Percentiles rank a stretch among this genome's conserved stretches.
Evolutionary conservation across 768 basidiomycete species (phyloP).

Genomic region (Pisolithus albus): DNA sequence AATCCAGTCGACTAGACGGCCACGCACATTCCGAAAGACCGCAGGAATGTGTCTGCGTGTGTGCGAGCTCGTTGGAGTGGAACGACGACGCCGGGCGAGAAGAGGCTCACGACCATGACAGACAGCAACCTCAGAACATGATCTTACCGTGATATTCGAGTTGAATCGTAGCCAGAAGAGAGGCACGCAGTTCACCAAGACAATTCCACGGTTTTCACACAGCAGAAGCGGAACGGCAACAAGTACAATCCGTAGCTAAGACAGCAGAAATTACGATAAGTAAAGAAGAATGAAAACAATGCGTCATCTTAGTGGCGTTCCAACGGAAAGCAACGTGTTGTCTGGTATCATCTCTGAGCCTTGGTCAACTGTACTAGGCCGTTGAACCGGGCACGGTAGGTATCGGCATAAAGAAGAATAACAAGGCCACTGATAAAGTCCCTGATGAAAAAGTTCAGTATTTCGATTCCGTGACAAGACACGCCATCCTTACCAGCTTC

Average conservation of each 20-base stretch:
- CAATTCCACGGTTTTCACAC: too few species aligned
- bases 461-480: background rate
- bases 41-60: constrained; percentile 47
- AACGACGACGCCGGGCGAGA: constrained; percentile 9
- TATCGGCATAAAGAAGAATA: constrained; percentile 43
- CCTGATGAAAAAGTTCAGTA: constrained; percentile 27
- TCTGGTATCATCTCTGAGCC: constrained; percentile 26
- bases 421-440: constrained; percentile 46
- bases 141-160: too few species aligned
- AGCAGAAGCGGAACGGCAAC: too few species aligned
- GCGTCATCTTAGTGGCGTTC: background rate
- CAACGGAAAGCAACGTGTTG: background rate
- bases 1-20: background rate
- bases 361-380: constrained; percentile 34
- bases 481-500: constrained; percentile 58
- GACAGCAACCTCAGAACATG: background rate
- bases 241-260: too few species aligned
- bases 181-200: too few species aligned
- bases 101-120: constrained; percentile 17
- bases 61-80: constrained; percentile 32
- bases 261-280: constrained; percentile 7
- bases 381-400: constrained; percentile 38
- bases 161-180: too few species aligned
- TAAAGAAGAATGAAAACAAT: background rate
- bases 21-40: constrained; percentile 78